Evolutionary conservation across 768 basidiomycete species (phyloP).

Genomic region (Clitopilus hobsonii): DNA sequence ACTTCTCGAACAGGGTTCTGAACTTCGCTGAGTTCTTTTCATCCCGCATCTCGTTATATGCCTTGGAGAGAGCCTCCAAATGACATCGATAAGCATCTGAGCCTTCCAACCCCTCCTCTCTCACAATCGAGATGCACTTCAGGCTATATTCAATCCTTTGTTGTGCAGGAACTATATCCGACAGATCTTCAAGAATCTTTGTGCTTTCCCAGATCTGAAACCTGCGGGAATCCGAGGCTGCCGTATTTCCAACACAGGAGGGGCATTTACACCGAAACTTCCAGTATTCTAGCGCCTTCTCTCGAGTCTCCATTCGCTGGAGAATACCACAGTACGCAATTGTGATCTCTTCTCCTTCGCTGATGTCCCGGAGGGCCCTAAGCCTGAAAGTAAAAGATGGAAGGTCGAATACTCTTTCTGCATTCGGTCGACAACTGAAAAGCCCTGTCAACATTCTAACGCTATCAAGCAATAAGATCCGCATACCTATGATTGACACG

Average conservation of each 20-base stretch:
- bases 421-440: conserved; percentile 26
- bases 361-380: conserved; percentile 20
- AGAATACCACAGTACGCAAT: conserved; percentile 20
- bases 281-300: conserved; percentile 21
- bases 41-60: conserved; percentile 15
- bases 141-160: conserved; percentile 14
- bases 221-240: conserved; percentile 18
- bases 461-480: neutral
- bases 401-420: conserved; percentile 19
- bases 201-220: conserved; percentile 11
- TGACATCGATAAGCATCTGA: conserved; percentile 12
- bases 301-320: conserved; percentile 15
- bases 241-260: conserved; percentile 18
- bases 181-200: conserved; percentile 7
- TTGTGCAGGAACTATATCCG: conserved; percentile 10
- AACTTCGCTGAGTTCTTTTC: conserved; percentile 11
- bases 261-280: conserved; percentile 21
- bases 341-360: conserved; percentile 24
- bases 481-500: conserved; percentile 33
- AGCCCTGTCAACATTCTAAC: neutral
- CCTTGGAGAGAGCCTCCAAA: conserved; percentile 11
- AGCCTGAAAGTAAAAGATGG: conserved; percentile 25
- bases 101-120: conserved; percentile 14
- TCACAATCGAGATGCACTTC: conserved; percentile 12
- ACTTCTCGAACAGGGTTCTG: conserved; percentile 11